Conservation (phyloP, 257 asterid genomes). For the Striga asiatica region DNA sequence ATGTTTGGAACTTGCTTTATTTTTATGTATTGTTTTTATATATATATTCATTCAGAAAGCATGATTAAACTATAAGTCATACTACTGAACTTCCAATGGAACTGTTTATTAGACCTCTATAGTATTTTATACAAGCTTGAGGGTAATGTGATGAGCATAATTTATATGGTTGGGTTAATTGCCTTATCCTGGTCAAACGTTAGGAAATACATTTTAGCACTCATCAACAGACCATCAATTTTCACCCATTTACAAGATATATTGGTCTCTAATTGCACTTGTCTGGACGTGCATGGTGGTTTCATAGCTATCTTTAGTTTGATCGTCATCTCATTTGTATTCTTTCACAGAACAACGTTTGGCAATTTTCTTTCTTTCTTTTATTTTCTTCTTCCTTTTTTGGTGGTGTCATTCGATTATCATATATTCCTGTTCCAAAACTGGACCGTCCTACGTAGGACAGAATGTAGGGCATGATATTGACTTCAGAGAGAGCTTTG, state of each 20-base stretch:
- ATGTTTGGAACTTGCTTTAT: neutral
- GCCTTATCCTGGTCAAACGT: neutral
- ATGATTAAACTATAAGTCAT: too few species aligned
- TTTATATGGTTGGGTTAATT: neutral
- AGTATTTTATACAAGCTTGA: neutral
- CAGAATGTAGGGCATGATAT: conserved; percentile 65
- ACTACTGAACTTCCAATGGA: neutral
- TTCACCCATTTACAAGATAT: neutral
- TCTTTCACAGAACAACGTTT: neutral
- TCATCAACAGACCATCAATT: neutral
- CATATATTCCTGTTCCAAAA: conserved; percentile 13
- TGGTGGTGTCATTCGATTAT: neutral
- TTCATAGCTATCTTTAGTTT: neutral
- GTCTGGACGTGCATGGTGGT: neutral
- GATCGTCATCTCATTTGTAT: neutral
- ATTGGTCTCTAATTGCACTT: neutral
- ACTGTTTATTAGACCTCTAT: neutral
- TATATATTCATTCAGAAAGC: too few species aligned
- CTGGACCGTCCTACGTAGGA: conserved; percentile 24
- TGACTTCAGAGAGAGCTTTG: conserved; percentile 68
- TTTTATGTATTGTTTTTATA: too few species aligned
- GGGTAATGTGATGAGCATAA: neutral
- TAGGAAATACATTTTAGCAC: neutral
- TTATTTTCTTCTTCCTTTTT: neutral
- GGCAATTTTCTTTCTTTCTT: neutral